phyloP scores from a whole-genome alignment of 306 rosid species.

The Begonia masoniana region DNA sequence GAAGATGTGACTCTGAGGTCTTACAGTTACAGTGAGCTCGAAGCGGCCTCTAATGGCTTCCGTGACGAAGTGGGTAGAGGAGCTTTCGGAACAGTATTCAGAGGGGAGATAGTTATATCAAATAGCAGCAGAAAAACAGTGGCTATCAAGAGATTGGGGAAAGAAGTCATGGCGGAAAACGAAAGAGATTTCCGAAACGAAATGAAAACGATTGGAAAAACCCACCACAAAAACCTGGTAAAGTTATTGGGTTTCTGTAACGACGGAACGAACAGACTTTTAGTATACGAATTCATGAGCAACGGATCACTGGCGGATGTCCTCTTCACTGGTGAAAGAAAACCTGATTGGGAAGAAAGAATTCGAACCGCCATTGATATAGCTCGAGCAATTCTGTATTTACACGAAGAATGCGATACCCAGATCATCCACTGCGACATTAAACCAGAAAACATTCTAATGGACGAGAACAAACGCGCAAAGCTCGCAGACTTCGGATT shows the following conservation, averaged over 20 bases:
- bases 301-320: slow-evolving; percentile 21
- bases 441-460: slow-evolving; percentile 25
- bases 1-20: slow-evolving; percentile 3
- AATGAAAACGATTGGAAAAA: slow-evolving; percentile 12
- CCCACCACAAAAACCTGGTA: slow-evolving; percentile 17
- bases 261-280: slow-evolving; percentile 17
- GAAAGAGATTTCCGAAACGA: slow-evolving; percentile 16
- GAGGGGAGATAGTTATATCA: slow-evolving; percentile 8
- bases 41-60: slow-evolving; percentile 26
- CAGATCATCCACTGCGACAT: slow-evolving; percentile 34
- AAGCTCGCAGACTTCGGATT: slow-evolving; percentile 27
- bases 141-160: slow-evolving; percentile 18
- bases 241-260: slow-evolving; percentile 23
- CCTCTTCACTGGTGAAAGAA: slow-evolving; percentile 9
- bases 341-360: slow-evolving; percentile 21
- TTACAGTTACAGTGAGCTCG: slow-evolving; percentile 14
- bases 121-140: slow-evolving; percentile 5
- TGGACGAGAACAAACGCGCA: slow-evolving; percentile 15
- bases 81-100: slow-evolving; percentile 22
- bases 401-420: slow-evolving; percentile 31
- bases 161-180: slow-evolving; percentile 4
- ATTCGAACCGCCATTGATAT: slow-evolving; percentile 8
- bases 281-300: slow-evolving; percentile 27
- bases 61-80: slow-evolving; percentile 18
- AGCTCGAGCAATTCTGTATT: slow-evolving; percentile 19